phyloP scores from a whole-genome alignment of 768 basidiomycete genomes.

The Suillus plorans region DNA sequence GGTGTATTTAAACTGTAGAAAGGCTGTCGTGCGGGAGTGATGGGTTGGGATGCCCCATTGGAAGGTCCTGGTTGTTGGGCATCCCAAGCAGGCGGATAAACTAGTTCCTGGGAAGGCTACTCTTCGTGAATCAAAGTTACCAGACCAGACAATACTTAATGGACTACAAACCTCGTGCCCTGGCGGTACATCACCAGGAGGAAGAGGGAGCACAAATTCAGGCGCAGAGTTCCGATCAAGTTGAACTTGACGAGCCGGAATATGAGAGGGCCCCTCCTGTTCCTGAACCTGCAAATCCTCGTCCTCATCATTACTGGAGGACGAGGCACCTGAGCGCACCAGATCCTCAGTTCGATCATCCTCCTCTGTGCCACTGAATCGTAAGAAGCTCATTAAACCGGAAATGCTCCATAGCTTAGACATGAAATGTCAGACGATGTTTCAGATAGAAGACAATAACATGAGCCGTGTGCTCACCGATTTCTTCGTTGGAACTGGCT shows the following conservation, averaged over 20 bases:
- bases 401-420: slow-evolving; percentile 51
- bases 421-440: slow-evolving; percentile 12
- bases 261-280: slow-evolving; percentile 24
- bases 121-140: not conserved
- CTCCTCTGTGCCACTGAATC: slow-evolving; percentile 31
- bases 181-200: slow-evolving; percentile 9
- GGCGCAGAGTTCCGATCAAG: slow-evolving; percentile 12
- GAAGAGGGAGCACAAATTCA: slow-evolving; percentile 17
- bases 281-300: slow-evolving; percentile 11
- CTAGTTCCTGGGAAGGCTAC: slow-evolving; percentile 1
- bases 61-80: slow-evolving; percentile 4
- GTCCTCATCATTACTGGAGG: slow-evolving; percentile 26
- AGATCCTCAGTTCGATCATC: slow-evolving; percentile 19
- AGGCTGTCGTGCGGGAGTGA: slow-evolving; percentile 12
- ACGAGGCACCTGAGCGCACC: slow-evolving; percentile 16
- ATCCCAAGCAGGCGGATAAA: slow-evolving; percentile 11
- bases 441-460: slow-evolving; percentile 2
- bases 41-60: not conserved
- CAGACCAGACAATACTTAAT: not conserved
- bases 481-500: slow-evolving; percentile 39
- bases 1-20: slow-evolving; percentile 16
- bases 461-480: slow-evolving; percentile 36
- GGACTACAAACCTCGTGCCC: slow-evolving; percentile 1
- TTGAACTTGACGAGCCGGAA: slow-evolving; percentile 24
- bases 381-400: slow-evolving; percentile 49